These are phyloP conservation scores for Aspergillus pseudotamarii DNA, from an alignment of 2,329 filamentous ascomycete genomes.

Conservation along the genomic window DNA sequence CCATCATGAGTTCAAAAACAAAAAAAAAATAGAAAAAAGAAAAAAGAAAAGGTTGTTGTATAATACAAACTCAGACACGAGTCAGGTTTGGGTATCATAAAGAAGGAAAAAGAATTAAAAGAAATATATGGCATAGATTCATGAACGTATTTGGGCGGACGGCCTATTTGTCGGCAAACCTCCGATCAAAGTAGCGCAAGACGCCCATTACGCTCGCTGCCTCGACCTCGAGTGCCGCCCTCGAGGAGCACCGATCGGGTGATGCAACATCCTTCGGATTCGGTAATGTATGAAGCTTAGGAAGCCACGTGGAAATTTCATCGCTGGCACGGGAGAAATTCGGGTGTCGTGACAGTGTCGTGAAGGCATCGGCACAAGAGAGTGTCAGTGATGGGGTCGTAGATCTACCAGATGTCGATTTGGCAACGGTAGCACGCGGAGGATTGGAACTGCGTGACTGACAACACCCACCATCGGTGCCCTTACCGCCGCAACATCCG, in stretches of 20 bases:
- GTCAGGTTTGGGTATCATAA: conserved; percentile 32
- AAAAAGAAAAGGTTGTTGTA: conserved; percentile 6
- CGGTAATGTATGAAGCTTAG: conserved; percentile 66
- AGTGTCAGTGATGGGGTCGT: conserved; percentile 57
- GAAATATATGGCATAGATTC: conserved; percentile 10
- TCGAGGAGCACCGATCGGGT: conserved; percentile 18
- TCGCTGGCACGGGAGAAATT: conserved; percentile 74
- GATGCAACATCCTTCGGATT: conserved; percentile 39
- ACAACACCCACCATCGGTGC: conserved; percentile 66
- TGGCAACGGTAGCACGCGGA: conserved; percentile 24
- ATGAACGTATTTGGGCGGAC: conserved; percentile 1
- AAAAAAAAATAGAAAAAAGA: neutral
- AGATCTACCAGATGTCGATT: conserved; percentile 33
- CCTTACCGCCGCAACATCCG: conserved; percentile 64
- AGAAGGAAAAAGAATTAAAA: conserved; percentile 13
- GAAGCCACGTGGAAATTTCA: conserved; percentile 75
- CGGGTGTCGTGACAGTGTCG: conserved; percentile 74
- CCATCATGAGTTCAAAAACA: neutral
- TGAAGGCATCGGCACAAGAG: conserved; percentile 76
- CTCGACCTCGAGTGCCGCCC: conserved; percentile 73
- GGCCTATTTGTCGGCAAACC: conserved; percentile 57
- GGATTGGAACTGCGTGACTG: conserved; percentile 38
- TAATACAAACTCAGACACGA: conserved; percentile 32
- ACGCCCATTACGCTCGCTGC: conserved; percentile 84
- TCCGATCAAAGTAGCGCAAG: conserved; percentile 76